Base-by-base conservation (phyloP, 2,329 filamentous ascomycete genomes). In the Aspergillus tamarii region DNA sequence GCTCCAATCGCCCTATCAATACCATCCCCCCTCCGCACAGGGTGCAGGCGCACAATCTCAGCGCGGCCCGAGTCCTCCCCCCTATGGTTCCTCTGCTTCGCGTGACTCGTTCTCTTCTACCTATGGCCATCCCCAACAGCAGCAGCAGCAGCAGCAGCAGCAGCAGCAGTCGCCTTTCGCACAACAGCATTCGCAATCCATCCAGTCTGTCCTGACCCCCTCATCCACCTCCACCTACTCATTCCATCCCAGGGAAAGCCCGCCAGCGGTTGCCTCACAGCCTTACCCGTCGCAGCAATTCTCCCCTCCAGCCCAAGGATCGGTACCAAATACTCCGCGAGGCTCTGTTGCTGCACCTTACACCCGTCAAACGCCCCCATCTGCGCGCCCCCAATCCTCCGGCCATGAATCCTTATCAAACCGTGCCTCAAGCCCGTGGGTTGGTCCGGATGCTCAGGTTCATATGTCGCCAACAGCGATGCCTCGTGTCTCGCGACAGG, bases 261-360 rank as follows among this genome's bases (percentile, higher is more conserved):
- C 79, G 60, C 72, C 75, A 46, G 72, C 74, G 23, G 64, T 70
- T 34, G 66, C 68, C 62, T 64, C 76, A 21, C 72, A 76, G 60
- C 66, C 73, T 57, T 70, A 71, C 53, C 70, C 72, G 26, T 68
- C 76, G 36, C 77, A 78, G 61, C 74, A 75, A 43, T 75, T 76
- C 58, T 76, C 75, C 57, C 74, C 73, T 41, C 67, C 67, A 48
- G 64, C 72, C 60, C 80, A 82, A 60, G 74, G 76, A 21, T 82
- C 82, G 7, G 78, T 84, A 62, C 80, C 82, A 14, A 78, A 77
- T 50, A 84, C 83, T 16, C 83, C 83, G 28, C 73, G 84, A 52
- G 82, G 81, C 1, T 83, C 83, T 30, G 82, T 80, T 56, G 70
- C 75, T 36, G 63, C 71, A 9, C 70, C 76, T 19, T 73, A 71